Evolutionary conservation across 1,284 basidiomycete species (phyloP).

Genomic region (Phylloporus sp.): DNA sequence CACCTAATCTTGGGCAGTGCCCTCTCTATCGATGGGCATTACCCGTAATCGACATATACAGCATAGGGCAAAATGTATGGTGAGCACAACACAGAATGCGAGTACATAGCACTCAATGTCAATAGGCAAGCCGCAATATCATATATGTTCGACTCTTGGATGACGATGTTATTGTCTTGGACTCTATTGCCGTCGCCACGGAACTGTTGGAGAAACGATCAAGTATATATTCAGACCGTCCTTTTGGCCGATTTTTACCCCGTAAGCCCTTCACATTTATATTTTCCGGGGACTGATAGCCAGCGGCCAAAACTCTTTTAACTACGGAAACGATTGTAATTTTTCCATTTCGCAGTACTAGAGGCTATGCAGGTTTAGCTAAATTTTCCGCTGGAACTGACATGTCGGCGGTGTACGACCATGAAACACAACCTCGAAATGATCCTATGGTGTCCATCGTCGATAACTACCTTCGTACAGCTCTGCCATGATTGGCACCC

Average conservation of each 20-base stretch:
- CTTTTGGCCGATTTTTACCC: slow-evolving; percentile 11
- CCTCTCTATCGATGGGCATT: not conserved
- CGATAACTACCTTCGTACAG: not conserved
- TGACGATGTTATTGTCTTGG: slow-evolving; percentile 18
- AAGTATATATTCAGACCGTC: slow-evolving; percentile 24
- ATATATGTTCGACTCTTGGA: slow-evolving; percentile 20
- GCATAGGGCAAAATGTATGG: not conserved
- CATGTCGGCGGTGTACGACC: not conserved
- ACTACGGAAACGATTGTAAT: not conserved
- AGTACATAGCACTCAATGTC: not conserved
- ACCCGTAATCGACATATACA: not conserved
- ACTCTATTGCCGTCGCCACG: slow-evolving; percentile 1
- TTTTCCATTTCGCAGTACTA: not conserved
- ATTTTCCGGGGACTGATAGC: too few relatives aligned
- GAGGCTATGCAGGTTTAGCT: not conserved
- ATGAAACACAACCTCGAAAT: not conserved
- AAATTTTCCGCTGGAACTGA: not conserved
- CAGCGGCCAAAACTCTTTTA: not conserved
- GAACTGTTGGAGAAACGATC: slow-evolving; percentile 29
- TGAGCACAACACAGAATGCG: not conserved
- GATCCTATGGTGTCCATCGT: not conserved
- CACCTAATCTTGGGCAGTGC: not conserved
- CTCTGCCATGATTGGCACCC: not conserved
- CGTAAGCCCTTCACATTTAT: slow-evolving; percentile 8
- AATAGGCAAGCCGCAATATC: not conserved